Conservation (phyloP, 2,329 filamentous ascomycete species). For the Colletotrichum cordylinicola region DNA sequence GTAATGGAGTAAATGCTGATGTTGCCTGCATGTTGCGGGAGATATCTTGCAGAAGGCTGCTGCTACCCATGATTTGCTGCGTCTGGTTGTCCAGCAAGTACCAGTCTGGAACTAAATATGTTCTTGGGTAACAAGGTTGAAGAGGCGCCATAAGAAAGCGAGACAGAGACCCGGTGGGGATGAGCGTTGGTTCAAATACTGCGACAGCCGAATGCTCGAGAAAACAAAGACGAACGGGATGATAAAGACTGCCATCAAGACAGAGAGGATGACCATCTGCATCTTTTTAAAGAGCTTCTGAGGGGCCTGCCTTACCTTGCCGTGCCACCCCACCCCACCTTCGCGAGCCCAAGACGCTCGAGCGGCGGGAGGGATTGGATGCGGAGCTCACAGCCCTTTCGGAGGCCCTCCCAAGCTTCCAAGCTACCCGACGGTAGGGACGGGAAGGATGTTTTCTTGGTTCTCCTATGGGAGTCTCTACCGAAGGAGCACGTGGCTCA, state of each 20-base stretch:
- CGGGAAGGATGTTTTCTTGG: not conserved
- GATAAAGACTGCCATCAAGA: not conserved
- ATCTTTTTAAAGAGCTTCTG: slow-evolving; percentile 5
- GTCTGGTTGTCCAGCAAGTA: not conserved
- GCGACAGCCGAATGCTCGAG: not conserved
- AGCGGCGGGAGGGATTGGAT: not conserved
- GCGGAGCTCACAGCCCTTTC: slow-evolving; percentile 4
- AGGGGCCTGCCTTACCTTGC: not conserved
- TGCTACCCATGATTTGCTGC: not conserved
- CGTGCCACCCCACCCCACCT: slow-evolving; percentile 9
- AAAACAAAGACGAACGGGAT: not conserved
- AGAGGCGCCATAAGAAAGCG: not conserved
- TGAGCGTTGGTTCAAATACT: not conserved
- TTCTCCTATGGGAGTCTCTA: not conserved
- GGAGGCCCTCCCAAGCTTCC: not conserved
- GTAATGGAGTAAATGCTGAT: not conserved
- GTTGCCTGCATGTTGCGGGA: not conserved
- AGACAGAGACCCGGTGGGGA: not conserved
- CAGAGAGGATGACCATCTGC: not conserved
- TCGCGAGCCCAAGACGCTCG: slow-evolving; percentile 2
- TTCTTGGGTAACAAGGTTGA: not conserved
- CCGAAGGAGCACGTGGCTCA: slow-evolving; percentile 11
- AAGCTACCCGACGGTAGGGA: not conserved
- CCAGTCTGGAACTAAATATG: not conserved
- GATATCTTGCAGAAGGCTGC: not conserved